Percentiles rank a stretch among this genome's conserved stretches.
These are phyloP conservation scores for Lablab purpureus DNA, from an alignment of 306 rosid species.

Conservation along the genomic window DNA sequence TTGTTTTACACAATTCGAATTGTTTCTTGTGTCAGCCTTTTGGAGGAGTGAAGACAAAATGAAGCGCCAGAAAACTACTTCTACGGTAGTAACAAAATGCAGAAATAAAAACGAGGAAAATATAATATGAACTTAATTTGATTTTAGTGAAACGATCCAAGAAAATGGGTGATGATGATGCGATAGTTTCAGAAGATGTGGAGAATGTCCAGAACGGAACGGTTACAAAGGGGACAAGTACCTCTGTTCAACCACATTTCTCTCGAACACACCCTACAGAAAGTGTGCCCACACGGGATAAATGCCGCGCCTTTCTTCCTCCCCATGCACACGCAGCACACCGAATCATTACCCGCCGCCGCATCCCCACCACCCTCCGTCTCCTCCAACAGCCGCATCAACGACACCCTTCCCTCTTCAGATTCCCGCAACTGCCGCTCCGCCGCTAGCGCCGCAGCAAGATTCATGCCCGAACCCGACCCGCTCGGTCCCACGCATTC, in stretches of 20 bases:
- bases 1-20: too few relatives aligned
- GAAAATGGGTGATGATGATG: neutral
- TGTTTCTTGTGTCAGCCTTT: too few relatives aligned
- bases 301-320: constrained; percentile 91
- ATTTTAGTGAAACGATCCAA: neutral
- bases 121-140: too few relatives aligned
- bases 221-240: constrained; percentile 92
- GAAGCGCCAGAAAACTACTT: too few relatives aligned
- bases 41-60: too few relatives aligned
- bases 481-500: constrained; percentile 38
- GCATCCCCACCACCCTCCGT: constrained; percentile 42
- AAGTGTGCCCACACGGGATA: constrained; percentile 98
- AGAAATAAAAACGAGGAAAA: too few relatives aligned
- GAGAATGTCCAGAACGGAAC: constrained; percentile 88
- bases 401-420: constrained; percentile 66
- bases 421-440: constrained; percentile 71
- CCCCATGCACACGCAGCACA: constrained; percentile 99
- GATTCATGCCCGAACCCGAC: constrained; percentile 72
- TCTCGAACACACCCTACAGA: constrained; percentile 95
- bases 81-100: too few relatives aligned
- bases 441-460: constrained; percentile 93
- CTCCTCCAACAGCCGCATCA: constrained; percentile 86
- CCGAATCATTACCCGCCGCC: constrained; percentile 59
- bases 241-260: constrained; percentile 97
- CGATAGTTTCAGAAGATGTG: constrained; percentile 65